Evolutionary conservation across 2,329 filamentous ascomycete genomes (phyloP), one percentile per base, ranked within the genome.

Genomic region (Xylaria sp.): DNA sequence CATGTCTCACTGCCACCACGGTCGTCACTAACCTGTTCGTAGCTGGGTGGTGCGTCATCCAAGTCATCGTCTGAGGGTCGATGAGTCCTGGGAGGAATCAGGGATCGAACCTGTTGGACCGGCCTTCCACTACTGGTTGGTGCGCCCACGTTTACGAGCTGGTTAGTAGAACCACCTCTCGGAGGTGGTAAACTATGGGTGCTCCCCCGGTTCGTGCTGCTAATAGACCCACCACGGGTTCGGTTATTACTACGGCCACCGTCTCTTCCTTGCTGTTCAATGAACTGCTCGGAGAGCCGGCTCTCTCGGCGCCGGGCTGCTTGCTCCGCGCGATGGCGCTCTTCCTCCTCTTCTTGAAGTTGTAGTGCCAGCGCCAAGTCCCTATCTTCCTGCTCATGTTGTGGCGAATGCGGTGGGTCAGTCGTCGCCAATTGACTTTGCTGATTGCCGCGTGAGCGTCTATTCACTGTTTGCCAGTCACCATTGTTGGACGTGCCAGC

Each of bases 291-390:
- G 0, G 90, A 92, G 0, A 93, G 83, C 66, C 88, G 83, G 63
- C 88, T 89, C 78, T 94, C 90, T n/a, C 88, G 84, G 11, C 85
- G 83, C 7, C 90, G 85, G 1, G 90, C 87, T 10, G 87, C 88
- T 58, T 89, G 86, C 59, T 88, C 86, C 6, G 77, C 74, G n/a
- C 88, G 87, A 71, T 94, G 89, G 15, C 89, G 87, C 75, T 93
- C 90, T 71, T 97, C 93, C 79, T 98, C 95, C 78, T 97, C 94
- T 76, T 98, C 96, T 78, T 98, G 95, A 0, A 97, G 86, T 77
- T 98, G 96, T 6, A 99, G 84, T 0, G 95, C 94, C 3, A 98
- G 85, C 0, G 96, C 96, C 36, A 97, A 81, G 69, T 96, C 93
- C 68, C 94, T 89, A 75, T 97, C 94, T 80, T 97, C 89, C 83